Evolutionary conservation across 345 rosid genomes (phyloP).

Genomic region (Excoecaria agallocha): DNA sequence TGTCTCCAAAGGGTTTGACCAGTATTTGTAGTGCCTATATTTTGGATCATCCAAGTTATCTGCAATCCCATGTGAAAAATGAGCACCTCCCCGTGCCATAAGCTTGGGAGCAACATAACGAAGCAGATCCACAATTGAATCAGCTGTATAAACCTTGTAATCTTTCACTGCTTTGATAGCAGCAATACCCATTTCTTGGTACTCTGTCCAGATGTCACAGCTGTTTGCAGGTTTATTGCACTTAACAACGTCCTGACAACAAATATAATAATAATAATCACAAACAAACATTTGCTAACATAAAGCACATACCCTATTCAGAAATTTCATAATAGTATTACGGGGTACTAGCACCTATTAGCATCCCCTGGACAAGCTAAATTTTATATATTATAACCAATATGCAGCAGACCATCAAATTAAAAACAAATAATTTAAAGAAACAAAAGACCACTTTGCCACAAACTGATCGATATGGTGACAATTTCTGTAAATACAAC

Average conservation of each 20-base stretch:
- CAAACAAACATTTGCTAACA: neutral
- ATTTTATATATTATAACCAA: neutral
- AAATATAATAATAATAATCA: neutral
- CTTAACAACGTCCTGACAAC: constrained; percentile 44
- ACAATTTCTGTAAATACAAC: neutral
- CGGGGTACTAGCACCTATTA: neutral
- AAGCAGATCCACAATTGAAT: constrained; percentile 53
- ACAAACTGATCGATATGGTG: neutral
- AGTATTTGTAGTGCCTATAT: constrained; percentile 54
- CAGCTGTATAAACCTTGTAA: constrained; percentile 53
- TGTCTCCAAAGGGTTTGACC: constrained; percentile 76
- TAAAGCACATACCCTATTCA: neutral
- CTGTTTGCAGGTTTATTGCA: constrained; percentile 33
- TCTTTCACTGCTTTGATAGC: constrained; percentile 51
- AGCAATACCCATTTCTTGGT: constrained; percentile 50
- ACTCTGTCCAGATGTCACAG: constrained; percentile 66
- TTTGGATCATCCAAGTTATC: constrained; percentile 62
- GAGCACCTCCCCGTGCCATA: constrained; percentile 62
- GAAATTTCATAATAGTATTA: neutral
- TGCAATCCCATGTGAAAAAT: constrained; percentile 71
- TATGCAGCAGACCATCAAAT: neutral
- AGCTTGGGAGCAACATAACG: constrained; percentile 58
- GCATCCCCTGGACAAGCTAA: constrained; percentile 1
- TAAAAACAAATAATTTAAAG: no score
- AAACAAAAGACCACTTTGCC: neutral